Evolutionary conservation across 805 yeast genomes (phyloP).

Genomic region (Candida oleophila): DNA sequence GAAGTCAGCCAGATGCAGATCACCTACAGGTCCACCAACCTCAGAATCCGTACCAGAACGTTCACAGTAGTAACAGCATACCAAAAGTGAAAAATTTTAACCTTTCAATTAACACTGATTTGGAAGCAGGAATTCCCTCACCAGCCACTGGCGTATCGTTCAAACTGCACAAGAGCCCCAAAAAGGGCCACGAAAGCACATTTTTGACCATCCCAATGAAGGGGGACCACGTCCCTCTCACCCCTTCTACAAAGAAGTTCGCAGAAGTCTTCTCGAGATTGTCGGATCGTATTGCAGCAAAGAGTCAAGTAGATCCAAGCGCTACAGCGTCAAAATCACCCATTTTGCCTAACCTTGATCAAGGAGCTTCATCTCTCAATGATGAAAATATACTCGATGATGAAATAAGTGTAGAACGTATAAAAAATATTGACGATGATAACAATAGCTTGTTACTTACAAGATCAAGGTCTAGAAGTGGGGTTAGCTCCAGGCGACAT

Average conservation of each 20-base stretch:
- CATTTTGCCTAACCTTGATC: not conserved
- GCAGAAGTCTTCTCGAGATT: constrained; percentile 25
- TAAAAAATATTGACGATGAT: not conserved
- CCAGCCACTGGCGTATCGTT: not conserved
- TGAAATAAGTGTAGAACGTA: not conserved
- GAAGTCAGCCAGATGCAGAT: not conserved
- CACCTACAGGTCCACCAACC: not conserved
- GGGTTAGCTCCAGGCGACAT: not conserved
- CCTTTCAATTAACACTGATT: constrained; percentile 2
- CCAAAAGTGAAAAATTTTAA: not conserved
- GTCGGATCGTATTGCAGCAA: constrained; percentile 37
- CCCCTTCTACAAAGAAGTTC: constrained; percentile 21
- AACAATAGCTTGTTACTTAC: not conserved
- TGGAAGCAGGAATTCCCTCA: not conserved
- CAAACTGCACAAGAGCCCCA: not conserved
- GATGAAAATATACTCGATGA: not conserved
- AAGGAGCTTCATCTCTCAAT: not conserved
- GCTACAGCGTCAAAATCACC: not conserved
- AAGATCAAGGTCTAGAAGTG: not conserved
- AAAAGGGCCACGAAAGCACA: not conserved
- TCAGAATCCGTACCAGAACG: not conserved
- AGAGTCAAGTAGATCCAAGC: constrained; percentile 14
- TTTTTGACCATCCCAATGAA: not conserved
- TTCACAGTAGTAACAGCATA: not conserved
- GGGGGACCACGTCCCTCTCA: constrained; percentile 5